Conservation (phyloP, 2,329 filamentous ascomycete genomes). For the Lomentospora prolificans region DNA sequence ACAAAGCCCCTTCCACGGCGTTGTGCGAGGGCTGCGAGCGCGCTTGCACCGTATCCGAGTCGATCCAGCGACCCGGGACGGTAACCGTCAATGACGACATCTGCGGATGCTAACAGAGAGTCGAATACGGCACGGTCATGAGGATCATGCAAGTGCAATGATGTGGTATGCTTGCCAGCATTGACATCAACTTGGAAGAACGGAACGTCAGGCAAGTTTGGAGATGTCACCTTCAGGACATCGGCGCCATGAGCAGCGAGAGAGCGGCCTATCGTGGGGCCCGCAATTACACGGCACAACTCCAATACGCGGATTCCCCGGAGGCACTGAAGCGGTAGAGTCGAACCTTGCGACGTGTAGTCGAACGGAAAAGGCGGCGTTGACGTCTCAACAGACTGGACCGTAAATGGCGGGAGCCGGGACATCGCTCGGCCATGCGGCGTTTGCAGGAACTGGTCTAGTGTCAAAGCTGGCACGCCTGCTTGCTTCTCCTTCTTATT, state of each 20-base stretch:
- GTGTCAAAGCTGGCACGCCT: constrained; percentile 48
- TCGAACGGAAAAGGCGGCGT: constrained; percentile 37
- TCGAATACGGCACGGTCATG: constrained; percentile 48
- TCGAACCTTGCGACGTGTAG: neutral
- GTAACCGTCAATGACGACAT: constrained; percentile 60
- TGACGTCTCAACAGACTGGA: constrained; percentile 38
- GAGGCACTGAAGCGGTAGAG: constrained; percentile 24
- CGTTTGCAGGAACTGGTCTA: constrained; percentile 48
- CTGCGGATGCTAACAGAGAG: constrained; percentile 47
- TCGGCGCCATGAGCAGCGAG: constrained; percentile 68
- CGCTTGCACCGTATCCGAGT: constrained; percentile 7
- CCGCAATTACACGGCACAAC: constrained; percentile 65
- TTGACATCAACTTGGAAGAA: constrained; percentile 67
- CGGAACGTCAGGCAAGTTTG: constrained; percentile 58
- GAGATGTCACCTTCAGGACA: constrained; percentile 62
- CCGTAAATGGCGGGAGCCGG: constrained; percentile 33
- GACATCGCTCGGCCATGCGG: constrained; percentile 23
- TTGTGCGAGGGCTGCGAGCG: constrained; percentile 33
- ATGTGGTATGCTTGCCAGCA: constrained; percentile 57
- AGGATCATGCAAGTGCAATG: constrained; percentile 49
- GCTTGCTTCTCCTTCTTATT: constrained; percentile 49
- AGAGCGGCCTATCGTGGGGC: constrained; percentile 60
- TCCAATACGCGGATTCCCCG: constrained; percentile 63
- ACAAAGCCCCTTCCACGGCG: constrained; percentile 52
- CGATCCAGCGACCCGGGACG: constrained; percentile 50